Conservation (phyloP, 345 rosid genomes). For the Ricinus communis region DNA sequence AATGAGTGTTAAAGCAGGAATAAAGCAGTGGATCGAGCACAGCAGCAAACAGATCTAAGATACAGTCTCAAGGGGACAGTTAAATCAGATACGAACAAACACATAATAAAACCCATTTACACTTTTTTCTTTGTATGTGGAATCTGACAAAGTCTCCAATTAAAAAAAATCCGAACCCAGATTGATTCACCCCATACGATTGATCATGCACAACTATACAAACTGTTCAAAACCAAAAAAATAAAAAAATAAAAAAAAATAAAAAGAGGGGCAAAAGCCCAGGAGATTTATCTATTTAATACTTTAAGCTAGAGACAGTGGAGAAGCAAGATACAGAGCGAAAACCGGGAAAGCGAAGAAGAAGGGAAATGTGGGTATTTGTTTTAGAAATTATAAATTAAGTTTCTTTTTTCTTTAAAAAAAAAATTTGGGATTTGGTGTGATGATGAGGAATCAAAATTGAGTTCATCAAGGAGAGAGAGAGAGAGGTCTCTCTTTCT, state of each 20-base stretch:
- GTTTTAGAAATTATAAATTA: neutral
- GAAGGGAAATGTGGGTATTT: constrained; percentile 28
- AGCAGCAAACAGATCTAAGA: constrained; percentile 65
- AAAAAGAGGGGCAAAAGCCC: neutral
- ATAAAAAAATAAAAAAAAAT: neutral
- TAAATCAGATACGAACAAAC: constrained; percentile 55
- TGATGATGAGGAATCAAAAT: constrained; percentile 55
- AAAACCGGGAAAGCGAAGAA: constrained; percentile 13
- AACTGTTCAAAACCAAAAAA: constrained; percentile 24
- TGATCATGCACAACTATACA: constrained; percentile 46
- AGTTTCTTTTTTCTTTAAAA: constrained; percentile 6
- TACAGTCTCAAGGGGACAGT: constrained; percentile 38
- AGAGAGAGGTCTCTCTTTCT: constrained; percentile 43
- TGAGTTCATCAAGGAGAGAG: constrained; percentile 57
- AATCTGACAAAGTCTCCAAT: constrained; percentile 69
- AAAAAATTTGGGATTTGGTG: constrained; percentile 48
- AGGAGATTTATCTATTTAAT: too few relatives aligned
- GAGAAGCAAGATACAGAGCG: constrained; percentile 15
- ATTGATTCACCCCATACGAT: constrained; percentile 37
- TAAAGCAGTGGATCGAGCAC: constrained; percentile 57
- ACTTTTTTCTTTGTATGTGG: constrained; percentile 22
- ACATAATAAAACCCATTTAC: constrained; percentile 36
- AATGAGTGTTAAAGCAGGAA: constrained; percentile 35
- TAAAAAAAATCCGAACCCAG: constrained; percentile 36
- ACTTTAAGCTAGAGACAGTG: neutral